Evolutionary conservation across 202 grass and related monocot species (phyloP), one percentile per base, ranked within the genome.

Genomic region (Dendrocalamus latiflorus): DNA sequence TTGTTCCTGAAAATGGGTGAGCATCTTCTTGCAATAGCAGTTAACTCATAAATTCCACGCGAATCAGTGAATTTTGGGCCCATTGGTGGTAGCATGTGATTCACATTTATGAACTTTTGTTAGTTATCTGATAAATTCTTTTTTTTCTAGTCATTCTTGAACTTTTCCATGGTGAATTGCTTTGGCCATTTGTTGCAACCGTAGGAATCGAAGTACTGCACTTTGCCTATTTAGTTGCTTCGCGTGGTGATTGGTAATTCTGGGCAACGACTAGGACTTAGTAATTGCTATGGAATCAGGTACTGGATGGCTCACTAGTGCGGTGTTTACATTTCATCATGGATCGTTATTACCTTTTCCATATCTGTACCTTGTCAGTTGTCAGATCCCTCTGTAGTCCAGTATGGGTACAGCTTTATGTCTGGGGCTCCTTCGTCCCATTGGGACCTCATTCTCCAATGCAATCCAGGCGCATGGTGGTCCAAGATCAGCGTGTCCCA

Each of bases 331-430:
- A 74, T 38, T 48, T 74, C 74, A 71, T 50, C 50, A 49, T 87
- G 71, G 24, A 69, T 63, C 9, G 33, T 54, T 43, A 43, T 54
- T 76, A 77, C 53, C 71, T 75, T 81, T 87, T 74, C 70, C 41
- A 62, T 81, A 62, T 51, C 78, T 60, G 18, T 59, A 43, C 25
- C 55, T 77, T 90, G 79, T 83, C 74, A 86, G 88, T n/a, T n/a
- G n/a, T n/a, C n/a, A n/a, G n/a, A n/a, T n/a, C n/a, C n/a, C 83
- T 90, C 58, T 81, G 65, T 71, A 72, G 7, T 85, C 34, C 44
- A 82, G 62, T 83, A 79, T 62, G 53, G 44, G 50, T 51, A 68
- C 83, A 90, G 68, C 83, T 86, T 86, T 82, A 77, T 78, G 87
- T 89, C 77, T 76, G 47, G 60, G 58, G 58, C 65, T 72, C 66